Evolutionary conservation across 1,139 yeast species (phyloP), one percentile per base, ranked within the genome.

Genomic region (Geotrichum klebahnii): DNA sequence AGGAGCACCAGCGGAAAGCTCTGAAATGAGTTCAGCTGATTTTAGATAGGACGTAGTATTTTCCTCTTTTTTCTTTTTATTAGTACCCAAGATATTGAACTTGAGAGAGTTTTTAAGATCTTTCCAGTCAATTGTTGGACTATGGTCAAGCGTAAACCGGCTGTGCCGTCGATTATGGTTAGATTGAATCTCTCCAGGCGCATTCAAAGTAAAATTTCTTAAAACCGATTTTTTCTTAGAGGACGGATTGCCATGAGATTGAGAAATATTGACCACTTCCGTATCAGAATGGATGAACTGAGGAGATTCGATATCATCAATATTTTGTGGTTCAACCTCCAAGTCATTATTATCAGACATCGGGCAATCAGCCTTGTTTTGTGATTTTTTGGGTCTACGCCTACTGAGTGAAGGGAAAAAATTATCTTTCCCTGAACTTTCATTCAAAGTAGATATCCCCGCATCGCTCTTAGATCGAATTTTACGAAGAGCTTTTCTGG

Each of bases 1-100:
- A 0, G 97, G 95, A 3, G 84, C 75, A n/a, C 87, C 96, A 5
- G 87, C 73, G 1, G 79, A 60, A 54, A 89, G 71, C 40, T 87
- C 78, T 17, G 79, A 78, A 3, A 89, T 71, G 51, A 88, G 71
- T 51, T 75, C 79, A 10, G 81, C 78, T 0, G 94, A 88, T 56
- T 86, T 73, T 53, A 73, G 61, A 52, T 69, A 57, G 10, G 62
- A 63, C 31, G 54, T 56, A 8, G 61, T 62, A 14, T 53, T 52
- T 5, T 52, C 55, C 48, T 59, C 60, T 19, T 61, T 63, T 17
- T 59, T 56, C 48, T 59, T 63, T 54, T 59, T 62, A 39, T 55
- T 59, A 14, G 55, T 8, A 32, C 56, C 57, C 24, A 56, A 53
- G 29, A 63, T 51, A 17, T 57, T 61, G 49, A 60, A 60, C 14